phyloP scores from a whole-genome alignment of 139 green algal species.

The Auxenochlorella protothecoides region DNA sequence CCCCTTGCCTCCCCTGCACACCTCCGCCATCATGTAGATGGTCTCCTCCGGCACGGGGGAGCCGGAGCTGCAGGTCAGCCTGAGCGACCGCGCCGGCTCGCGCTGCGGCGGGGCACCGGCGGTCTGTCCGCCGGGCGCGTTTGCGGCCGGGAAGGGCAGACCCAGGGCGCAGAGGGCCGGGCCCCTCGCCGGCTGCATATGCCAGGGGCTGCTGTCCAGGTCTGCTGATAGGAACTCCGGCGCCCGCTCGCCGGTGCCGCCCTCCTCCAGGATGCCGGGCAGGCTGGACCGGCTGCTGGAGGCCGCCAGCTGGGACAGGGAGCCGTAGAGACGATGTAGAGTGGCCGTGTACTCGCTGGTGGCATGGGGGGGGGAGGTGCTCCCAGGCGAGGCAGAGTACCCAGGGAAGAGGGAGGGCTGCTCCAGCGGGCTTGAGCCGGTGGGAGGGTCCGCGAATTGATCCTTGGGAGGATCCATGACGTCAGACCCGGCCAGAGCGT shows the following conservation, averaged over 20 bases:
- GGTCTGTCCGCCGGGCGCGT: neutral
- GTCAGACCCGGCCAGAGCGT: too few relatives aligned
- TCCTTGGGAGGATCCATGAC: too few relatives aligned
- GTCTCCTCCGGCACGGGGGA: too few relatives aligned
- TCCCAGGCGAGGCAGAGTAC: neutral
- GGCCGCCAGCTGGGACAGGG: constrained; percentile 8
- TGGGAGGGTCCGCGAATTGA: too few relatives aligned
- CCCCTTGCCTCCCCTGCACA: too few relatives aligned
- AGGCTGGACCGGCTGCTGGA: constrained; percentile 10
- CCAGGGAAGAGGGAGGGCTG: neutral
- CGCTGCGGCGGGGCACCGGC: neutral
- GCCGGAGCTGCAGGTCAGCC: neutral
- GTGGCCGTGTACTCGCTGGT: neutral
- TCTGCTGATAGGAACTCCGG: too few relatives aligned
- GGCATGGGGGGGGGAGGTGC: neutral
- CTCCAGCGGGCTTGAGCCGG: neutral
- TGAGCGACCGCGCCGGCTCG: neutral
- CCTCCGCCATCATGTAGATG: too few relatives aligned
- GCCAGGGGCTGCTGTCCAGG: neutral
- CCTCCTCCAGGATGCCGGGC: constrained; percentile 15
- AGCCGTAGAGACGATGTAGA: constrained; percentile 14
- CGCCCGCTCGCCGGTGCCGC: too few relatives aligned
- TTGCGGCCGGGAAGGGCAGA: constrained; percentile 7
- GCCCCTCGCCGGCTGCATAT: constrained; percentile 2
- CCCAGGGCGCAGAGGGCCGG: neutral